These are phyloP conservation scores for Chaetomium globosum DNA, from an alignment of 2,329 filamentous ascomycete species.

Conservation along the genomic window DNA sequence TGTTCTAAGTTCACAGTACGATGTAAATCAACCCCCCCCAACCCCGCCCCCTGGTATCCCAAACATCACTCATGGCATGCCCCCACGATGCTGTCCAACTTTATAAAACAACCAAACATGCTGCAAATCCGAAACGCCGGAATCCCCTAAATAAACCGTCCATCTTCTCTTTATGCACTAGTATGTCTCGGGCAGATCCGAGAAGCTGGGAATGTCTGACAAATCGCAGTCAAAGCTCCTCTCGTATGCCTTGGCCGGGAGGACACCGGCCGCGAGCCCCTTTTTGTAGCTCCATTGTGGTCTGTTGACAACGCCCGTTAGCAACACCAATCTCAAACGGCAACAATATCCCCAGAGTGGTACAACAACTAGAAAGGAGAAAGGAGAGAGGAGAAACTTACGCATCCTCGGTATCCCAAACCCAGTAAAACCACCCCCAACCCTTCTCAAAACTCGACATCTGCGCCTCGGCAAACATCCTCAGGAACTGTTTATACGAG, in stretches of 20 bases:
- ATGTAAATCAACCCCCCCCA: not conserved
- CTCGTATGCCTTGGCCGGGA: slow-evolving; percentile 74
- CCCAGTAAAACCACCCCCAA: slow-evolving; percentile 99
- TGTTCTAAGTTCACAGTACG: not conserved
- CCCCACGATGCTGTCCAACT: not conserved
- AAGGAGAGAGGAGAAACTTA: slow-evolving; percentile 28
- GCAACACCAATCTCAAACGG: slow-evolving; percentile 1
- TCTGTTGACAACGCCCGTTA: slow-evolving; percentile 29
- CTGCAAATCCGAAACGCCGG: slow-evolving; percentile 19
- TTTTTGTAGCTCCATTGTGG: slow-evolving; percentile 90
- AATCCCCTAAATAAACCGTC: not conserved
- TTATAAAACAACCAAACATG: not conserved
- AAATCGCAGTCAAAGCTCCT: slow-evolving; percentile 69
- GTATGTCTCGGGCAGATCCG: slow-evolving; percentile 42
- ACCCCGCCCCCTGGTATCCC: not conserved
- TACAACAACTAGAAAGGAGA: not conserved
- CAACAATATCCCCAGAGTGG: not conserved
- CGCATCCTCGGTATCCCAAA: slow-evolving; percentile 76
- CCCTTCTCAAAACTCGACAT: slow-evolving; percentile 92
- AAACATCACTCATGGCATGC: not conserved
- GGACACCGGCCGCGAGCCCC: slow-evolving; percentile 73
- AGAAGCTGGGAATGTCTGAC: slow-evolving; percentile 57
- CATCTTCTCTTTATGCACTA: slow-evolving; percentile 1
- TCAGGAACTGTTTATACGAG: slow-evolving; percentile 81
- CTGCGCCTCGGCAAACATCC: slow-evolving; percentile 91